Evolutionary conservation across 2,329 filamentous ascomycete species (phyloP).

Genomic region (Aspergillus thermomutatus): DNA sequence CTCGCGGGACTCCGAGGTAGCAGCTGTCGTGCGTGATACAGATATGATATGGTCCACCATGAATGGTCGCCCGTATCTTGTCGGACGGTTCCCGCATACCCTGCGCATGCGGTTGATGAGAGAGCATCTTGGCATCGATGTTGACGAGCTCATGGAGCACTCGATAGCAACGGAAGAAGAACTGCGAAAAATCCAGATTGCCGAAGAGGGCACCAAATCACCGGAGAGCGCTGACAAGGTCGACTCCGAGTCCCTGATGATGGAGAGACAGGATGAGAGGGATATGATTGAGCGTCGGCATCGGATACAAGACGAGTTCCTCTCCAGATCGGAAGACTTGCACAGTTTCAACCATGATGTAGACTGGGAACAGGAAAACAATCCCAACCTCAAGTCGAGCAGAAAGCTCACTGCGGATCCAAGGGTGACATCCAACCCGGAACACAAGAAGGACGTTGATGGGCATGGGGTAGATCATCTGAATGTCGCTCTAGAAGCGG

Average conservation of each 20-base stretch:
- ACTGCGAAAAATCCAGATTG: constrained; percentile 57
- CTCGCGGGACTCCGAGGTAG: constrained; percentile 85
- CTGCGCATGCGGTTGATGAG: constrained; percentile 92
- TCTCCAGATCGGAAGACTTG: constrained; percentile 54
- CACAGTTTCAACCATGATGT: constrained; percentile 75
- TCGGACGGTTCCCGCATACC: constrained; percentile 88
- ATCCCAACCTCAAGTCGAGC: constrained; percentile 54
- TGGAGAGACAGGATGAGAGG: constrained; percentile 38
- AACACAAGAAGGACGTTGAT: constrained; percentile 71
- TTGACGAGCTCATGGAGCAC: constrained; percentile 83
- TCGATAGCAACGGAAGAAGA: constrained; percentile 67
- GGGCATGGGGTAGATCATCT: constrained; percentile 76
- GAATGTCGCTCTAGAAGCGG: constrained; percentile 61
- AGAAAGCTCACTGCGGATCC: constrained; percentile 56
- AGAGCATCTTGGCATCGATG: constrained; percentile 92
- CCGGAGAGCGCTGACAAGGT: constrained; percentile 18
- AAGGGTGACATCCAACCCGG: constrained; percentile 57
- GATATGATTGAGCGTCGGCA: constrained; percentile 43
- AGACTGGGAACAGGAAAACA: constrained; percentile 58
- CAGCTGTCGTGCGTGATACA: constrained; percentile 84
- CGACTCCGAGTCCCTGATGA: constrained; percentile 29
- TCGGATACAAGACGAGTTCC: constrained; percentile 54
- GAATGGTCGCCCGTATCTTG: constrained; percentile 83
- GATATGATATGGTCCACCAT: constrained; percentile 91
- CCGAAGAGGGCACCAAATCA: constrained; percentile 40